Base-by-base conservation (phyloP, 306 rosid genomes). In the Albizia julibrissin region DNA sequence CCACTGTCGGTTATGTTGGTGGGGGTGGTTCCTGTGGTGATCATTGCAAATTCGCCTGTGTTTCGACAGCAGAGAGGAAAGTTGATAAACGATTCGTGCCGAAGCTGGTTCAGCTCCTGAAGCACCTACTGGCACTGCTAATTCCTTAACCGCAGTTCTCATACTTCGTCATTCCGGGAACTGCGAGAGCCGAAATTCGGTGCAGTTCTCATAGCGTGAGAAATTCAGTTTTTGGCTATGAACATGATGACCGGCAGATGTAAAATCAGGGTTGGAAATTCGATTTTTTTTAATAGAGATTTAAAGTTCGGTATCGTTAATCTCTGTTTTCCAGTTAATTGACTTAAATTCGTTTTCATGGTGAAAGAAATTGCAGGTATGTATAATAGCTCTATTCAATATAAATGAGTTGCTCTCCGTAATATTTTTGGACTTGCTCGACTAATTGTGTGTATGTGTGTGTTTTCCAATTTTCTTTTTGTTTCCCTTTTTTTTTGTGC, bases 101-200 rank as follows among this genome's bases (percentile, higher is more conserved):
- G 1, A 83, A 97, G 16, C 39, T 76, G 56, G 67, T 87, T 81
- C 98, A 95, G 89, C 86, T 93, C 59, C 65, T 93, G 42, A 88
- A 86, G 76, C 94, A 90, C 75, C 99, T 98, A 10, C 85, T 93
- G 49, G 16, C 90, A 27, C 71, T 82, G 16, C 86, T 26, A 56
- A 5, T 16, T 44, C 10, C 1, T 86, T 3, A 56, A 2, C 46
- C 22, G 24, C n/a, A 37, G 24, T 71, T 13, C 15, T 37, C 31
- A 24, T 39, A 0, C 16, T 59, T 8, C 6, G 74, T 42, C 22
- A 26, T 2, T 27, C 0, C 5, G 0, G 5, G 5, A 39, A 34
- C 47, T n/a, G 49, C 10, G 0, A 39, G 13, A 43, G 13, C 33
- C 3, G 14, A 43, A 44, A 22, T 44, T 71, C 58, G 12, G 7